These are phyloP conservation scores for Eimeria sp. DNA, from an alignment of 169 alveolate genomes.

Conservation along the genomic window DNA sequence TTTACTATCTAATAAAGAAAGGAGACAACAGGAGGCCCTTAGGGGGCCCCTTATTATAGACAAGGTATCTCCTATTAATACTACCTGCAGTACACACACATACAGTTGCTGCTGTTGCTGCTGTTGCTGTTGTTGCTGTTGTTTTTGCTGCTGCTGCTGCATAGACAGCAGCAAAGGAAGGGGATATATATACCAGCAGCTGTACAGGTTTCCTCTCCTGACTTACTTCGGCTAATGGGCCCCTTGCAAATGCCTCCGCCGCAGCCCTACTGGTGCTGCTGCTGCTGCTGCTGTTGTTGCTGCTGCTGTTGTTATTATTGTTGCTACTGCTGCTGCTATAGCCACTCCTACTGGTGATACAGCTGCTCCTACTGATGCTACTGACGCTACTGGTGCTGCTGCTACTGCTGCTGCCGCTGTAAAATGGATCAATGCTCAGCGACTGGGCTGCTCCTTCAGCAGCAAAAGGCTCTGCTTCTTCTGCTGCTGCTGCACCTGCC, in stretches of 20 bases:
- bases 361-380: background rate
- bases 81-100: background rate
- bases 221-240: constrained; percentile 15
- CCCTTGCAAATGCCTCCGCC: background rate
- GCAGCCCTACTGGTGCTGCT: background rate
- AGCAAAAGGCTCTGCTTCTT: background rate
- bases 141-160: too few relatives aligned
- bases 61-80: constrained; percentile 16
- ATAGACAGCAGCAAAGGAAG: background rate
- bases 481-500: background rate
- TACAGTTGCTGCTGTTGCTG: too few relatives aligned
- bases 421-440: too few relatives aligned
- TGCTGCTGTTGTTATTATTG: background rate
- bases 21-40: background rate
- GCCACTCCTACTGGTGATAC: too few relatives aligned
- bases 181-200: too few relatives aligned
- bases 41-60: background rate
- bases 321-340: constrained; percentile 20
- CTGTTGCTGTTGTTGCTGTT: too few relatives aligned
- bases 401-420: constrained; percentile 11
- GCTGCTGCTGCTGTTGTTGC: constrained; percentile 37
- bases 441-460: too few relatives aligned
- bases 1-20: background rate
- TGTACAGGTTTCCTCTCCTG: too few relatives aligned
- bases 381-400: background rate